Evolutionary conservation across 257 asterid species (phyloP).

Genomic region (Solanum peruvianum): DNA sequence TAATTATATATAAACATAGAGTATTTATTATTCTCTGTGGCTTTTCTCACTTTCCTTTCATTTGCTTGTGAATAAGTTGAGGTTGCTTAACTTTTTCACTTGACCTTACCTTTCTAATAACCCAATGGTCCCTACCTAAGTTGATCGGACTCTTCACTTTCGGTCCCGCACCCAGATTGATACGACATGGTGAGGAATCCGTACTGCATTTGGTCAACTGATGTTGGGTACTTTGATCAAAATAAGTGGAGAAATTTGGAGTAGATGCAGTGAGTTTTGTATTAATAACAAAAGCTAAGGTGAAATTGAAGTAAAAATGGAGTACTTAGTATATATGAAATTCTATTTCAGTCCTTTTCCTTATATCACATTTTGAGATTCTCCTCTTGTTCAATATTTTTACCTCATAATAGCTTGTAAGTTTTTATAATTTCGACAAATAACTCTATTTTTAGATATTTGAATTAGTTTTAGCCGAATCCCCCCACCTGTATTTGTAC

Average conservation of each 20-base stretch:
- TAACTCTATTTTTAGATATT: neutral
- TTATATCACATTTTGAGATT: too few species aligned
- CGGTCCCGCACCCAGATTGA: neutral
- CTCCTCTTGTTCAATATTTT: too few species aligned
- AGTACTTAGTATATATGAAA: too few species aligned
- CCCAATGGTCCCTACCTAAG: neutral
- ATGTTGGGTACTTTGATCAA: neutral
- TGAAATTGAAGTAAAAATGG: neutral
- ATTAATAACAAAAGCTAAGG: neutral
- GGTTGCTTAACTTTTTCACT: neutral
- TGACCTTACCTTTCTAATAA: neutral
- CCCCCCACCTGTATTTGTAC: neutral
- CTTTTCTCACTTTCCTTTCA: neutral
- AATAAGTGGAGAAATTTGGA: neutral
- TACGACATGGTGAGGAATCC: neutral
- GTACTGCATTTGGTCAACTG: neutral
- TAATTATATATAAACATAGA: neutral
- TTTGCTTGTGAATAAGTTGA: neutral
- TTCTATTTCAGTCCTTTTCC: too few species aligned
- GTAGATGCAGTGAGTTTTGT: neutral
- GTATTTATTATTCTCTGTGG: neutral
- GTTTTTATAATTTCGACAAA: neutral
- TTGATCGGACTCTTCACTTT: neutral
- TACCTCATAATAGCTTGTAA: too few species aligned
- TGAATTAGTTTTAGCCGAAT: neutral